Evolutionary conservation across 129 eudicot species (phyloP).

Genomic region (Arctium minus): DNA sequence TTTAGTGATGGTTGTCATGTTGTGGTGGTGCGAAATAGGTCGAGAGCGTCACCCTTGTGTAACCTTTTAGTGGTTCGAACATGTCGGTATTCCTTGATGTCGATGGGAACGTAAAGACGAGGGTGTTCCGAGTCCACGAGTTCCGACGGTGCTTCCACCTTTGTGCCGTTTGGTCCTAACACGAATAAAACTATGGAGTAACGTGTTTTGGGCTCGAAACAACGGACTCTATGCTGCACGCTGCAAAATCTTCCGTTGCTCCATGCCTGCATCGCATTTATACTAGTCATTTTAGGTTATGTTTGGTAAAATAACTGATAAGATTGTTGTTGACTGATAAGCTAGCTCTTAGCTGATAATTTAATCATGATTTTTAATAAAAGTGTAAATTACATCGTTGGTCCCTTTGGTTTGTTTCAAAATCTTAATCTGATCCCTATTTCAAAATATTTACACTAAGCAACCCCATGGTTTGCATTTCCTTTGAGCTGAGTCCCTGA

Average conservation of each 20-base stretch:
- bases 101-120: constrained; percentile 38
- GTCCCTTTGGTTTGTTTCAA: neutral
- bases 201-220: constrained; percentile 28
- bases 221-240: constrained; percentile 51
- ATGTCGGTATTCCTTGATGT: constrained; percentile 31
- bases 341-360: neutral
- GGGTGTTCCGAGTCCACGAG: constrained; percentile 45
- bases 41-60: constrained; percentile 42
- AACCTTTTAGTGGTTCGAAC: constrained; percentile 21
- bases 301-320: neutral
- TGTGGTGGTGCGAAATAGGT: constrained; percentile 12
- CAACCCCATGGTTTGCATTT: neutral
- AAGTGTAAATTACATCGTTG: neutral
- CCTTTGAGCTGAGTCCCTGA: neutral
- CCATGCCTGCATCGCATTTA: constrained; percentile 35
- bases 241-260: constrained; percentile 58
- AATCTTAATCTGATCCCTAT: neutral
- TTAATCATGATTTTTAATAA: neutral
- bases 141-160: constrained; percentile 30
- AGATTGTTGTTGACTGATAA: neutral
- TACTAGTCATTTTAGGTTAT: neutral
- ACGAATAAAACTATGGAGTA: constrained; percentile 16
- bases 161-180: constrained; percentile 21
- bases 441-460: neutral
- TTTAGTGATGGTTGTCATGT: neutral